A percentile compares a stretch with the other conserved stretches of the same genome.
Evolutionary conservation across 2,329 filamentous ascomycete species (phyloP).

Genomic region (Alternaria novae-zelandiae): DNA sequence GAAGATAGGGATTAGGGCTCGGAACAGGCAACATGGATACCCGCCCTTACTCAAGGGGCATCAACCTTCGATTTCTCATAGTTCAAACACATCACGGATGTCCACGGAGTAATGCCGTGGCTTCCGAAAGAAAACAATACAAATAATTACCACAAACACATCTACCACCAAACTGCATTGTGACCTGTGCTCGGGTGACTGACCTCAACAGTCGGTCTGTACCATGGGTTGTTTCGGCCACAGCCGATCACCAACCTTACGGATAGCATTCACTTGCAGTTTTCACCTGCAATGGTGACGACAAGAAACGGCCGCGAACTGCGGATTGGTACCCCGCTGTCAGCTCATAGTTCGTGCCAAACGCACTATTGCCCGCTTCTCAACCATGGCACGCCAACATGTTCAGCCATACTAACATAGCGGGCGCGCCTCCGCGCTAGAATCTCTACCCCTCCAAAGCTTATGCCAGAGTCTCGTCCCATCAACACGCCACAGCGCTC

Average conservation of each 20-base stretch:
- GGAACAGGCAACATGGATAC: conserved; percentile 41
- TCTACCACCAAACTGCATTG: not conserved
- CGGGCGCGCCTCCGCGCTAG: not conserved
- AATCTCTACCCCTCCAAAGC: not conserved
- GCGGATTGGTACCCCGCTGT: conserved; percentile 13
- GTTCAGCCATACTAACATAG: not conserved
- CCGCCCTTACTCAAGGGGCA: conserved; percentile 40
- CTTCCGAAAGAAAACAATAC: not conserved
- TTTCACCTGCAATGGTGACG: conserved; percentile 10
- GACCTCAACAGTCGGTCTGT: not conserved
- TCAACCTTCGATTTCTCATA: conserved; percentile 18
- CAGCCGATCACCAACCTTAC: not conserved
- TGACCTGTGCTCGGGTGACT: not conserved
- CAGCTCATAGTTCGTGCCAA: conserved; percentile 11
- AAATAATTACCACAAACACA: not conserved
- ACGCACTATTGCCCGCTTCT: conserved; percentile 1
- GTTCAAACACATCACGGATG: conserved; percentile 3
- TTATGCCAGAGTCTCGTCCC: not conserved
- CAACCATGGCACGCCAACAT: conserved; percentile 9
- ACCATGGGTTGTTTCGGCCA: not conserved
- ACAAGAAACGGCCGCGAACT: conserved; percentile 11
- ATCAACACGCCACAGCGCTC: not conserved
- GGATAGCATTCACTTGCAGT: not conserved
- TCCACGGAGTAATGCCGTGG: not conserved
- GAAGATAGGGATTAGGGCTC: conserved; percentile 19